A percentile compares a stretch with the other conserved stretches of the same genome.
Evolutionary conservation across 192 early-diverging fungal species (phyloP).

Genomic region (Mycoemilia scoparia): DNA sequence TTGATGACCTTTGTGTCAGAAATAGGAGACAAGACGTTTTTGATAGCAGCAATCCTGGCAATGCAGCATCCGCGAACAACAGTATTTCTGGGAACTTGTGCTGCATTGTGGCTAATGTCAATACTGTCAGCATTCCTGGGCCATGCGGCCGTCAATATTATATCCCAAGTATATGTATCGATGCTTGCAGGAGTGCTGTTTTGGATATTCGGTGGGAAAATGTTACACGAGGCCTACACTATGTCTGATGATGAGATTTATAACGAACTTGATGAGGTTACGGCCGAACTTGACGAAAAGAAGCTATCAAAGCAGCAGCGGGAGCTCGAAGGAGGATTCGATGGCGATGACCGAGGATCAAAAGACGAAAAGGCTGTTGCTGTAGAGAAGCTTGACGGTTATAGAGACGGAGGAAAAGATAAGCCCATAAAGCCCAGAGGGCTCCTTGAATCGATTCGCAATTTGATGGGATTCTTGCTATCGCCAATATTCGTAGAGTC

Average conservation of each 20-base stretch:
- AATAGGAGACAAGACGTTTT: conserved; percentile 98
- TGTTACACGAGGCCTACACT: conserved; percentile 61
- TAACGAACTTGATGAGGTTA: conserved; percentile 83
- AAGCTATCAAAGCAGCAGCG: conserved; percentile 34
- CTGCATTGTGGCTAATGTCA: conserved; percentile 84
- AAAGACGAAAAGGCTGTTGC: conserved; percentile 4
- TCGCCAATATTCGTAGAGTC: conserved; percentile 91
- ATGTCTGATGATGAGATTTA: conserved; percentile 79
- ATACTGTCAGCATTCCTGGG: conserved; percentile 87
- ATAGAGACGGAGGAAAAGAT: no score
- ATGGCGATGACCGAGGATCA: no score
- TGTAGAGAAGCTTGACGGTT: conserved; percentile 3
- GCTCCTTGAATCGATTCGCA: conserved; percentile 35
- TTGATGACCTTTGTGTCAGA: conserved; percentile 90
- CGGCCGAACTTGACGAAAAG: conserved; percentile 69
- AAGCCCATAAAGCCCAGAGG: no score
- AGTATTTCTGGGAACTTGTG: conserved; percentile 78
- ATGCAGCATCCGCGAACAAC: conserved; percentile 87
- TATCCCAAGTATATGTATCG: conserved; percentile 77
- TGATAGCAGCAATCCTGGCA: conserved; percentile 96
- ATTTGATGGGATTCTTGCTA: conserved; percentile 56
- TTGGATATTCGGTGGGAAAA: conserved; percentile 78
- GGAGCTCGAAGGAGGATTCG: conserved; percentile 38
- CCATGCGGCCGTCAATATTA: conserved; percentile 67
- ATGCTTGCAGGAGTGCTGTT: conserved; percentile 71